Evolutionary conservation across 1,284 basidiomycete genomes (phyloP).

Genomic region (Pascua sp.): DNA sequence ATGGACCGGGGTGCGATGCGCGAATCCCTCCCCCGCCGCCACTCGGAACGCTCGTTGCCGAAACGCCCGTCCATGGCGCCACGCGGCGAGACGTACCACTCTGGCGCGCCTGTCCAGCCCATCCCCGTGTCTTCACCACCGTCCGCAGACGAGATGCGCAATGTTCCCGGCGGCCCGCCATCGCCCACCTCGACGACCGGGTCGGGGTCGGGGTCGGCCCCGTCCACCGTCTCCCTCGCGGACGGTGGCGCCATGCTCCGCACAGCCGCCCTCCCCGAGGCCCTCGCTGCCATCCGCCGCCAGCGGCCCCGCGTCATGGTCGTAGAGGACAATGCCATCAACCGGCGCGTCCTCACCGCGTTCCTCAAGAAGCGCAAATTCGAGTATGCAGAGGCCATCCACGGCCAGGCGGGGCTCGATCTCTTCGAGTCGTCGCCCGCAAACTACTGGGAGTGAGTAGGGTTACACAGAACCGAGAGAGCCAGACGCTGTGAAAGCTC

Average conservation of each 20-base stretch:
- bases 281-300: conserved; percentile 33
- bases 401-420: conserved; percentile 80
- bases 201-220: background rate
- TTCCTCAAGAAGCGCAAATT: conserved; percentile 71
- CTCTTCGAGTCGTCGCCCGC: conserved; percentile 66
- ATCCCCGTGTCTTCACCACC: background rate
- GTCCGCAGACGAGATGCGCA: background rate
- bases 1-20: no score
- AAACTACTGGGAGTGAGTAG: conserved; percentile 59
- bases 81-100: background rate
- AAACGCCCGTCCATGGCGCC: conserved; percentile 1
- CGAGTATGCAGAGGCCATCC: conserved; percentile 71
- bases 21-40: conserved; percentile 1
- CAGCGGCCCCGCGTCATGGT: conserved; percentile 59
- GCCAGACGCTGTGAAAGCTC: background rate
- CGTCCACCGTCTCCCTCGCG: conserved; percentile 49
- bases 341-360: conserved; percentile 58
- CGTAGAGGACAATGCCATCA: conserved; percentile 74
- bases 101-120: background rate
- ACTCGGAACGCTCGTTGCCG: background rate
- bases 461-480: no score
- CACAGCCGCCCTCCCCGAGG: conserved; percentile 41
- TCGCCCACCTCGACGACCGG: background rate
- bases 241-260: conserved; percentile 54
- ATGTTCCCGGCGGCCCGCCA: no score